A percentile compares a stretch with the other conserved stretches of the same genome.
phyloP scores from a whole-genome alignment of 129 eudicot species.

The Tagetes patula region DNA sequence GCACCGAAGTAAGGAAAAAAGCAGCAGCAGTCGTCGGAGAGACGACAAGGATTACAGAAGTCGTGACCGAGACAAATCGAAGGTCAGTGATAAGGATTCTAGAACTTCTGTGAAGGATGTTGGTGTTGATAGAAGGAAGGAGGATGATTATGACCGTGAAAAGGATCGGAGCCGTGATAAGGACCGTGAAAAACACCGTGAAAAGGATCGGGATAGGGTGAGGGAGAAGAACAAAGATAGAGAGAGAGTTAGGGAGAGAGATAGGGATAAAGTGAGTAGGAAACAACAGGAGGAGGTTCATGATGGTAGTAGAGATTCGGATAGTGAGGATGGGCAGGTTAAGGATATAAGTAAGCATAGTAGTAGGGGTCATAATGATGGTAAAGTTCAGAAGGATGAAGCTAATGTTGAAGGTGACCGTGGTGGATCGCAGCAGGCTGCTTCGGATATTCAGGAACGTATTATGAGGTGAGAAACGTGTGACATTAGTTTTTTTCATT shows the following conservation, averaged over 20 bases:
- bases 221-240: conserved; percentile 46
- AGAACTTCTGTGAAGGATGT: no score
- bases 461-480: conserved; percentile 47
- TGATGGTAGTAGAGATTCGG: conserved; percentile 8
- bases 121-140: conserved; percentile 37
- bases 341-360: conserved; percentile 38
- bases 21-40: conserved; percentile 66
- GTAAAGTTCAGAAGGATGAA: conserved; percentile 33
- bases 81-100: conserved; percentile 29
- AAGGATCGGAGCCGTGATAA: conserved; percentile 58
- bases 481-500: neutral
- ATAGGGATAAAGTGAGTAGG: conserved; percentile 44
- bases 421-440: conserved; percentile 41
- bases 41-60: conserved; percentile 67
- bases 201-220: conserved; percentile 49
- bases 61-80: conserved; percentile 63
- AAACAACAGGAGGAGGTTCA: conserved; percentile 36
- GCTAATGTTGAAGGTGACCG: conserved; percentile 36
- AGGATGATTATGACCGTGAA: conserved; percentile 63
- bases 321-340: conserved; percentile 37
- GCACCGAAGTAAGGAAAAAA: conserved; percentile 74
- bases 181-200: conserved; percentile 55
- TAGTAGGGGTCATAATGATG: conserved; percentile 26
- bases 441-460: conserved; percentile 61
- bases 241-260: conserved; percentile 43